Conservation (phyloP, 305 asterid species). For the Fraxinus sp. region DNA sequence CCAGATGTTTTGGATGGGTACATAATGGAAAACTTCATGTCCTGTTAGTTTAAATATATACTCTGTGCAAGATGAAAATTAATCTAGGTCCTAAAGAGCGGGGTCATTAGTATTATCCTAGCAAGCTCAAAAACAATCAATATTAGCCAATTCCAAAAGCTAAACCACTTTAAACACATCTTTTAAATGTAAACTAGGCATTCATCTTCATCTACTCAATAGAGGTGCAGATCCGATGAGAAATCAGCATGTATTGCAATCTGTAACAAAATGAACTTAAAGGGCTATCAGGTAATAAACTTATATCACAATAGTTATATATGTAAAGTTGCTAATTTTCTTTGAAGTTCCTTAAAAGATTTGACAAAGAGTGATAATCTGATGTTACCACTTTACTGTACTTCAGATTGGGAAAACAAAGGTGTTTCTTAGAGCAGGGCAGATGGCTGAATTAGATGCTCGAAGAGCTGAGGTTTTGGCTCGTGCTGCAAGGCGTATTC, state of each 20-base stretch:
- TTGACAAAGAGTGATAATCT: slow-evolving; percentile 14
- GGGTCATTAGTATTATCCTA: slow-evolving; percentile 12
- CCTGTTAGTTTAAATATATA: slow-evolving; percentile 19
- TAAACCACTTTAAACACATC: neutral
- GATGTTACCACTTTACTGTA: slow-evolving; percentile 13
- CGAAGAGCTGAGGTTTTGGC: slow-evolving; percentile 88
- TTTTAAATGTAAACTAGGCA: neutral
- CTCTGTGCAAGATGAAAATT: slow-evolving; percentile 11
- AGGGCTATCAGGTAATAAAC: slow-evolving; percentile 78
- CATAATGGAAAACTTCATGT: slow-evolving; percentile 22
- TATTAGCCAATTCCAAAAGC: neutral
- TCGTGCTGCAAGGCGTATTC: slow-evolving; percentile 72
- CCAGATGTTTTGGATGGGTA: slow-evolving; percentile 90
- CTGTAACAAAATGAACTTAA: slow-evolving; percentile 81
- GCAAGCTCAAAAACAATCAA: neutral
- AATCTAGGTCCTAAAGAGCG: neutral
- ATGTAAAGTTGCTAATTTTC: slow-evolving; percentile 19
- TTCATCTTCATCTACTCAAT: slow-evolving; percentile 1
- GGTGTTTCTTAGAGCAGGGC: slow-evolving; percentile 98
- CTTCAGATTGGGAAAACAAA: slow-evolving; percentile 88
- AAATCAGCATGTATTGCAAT: slow-evolving; percentile 77
- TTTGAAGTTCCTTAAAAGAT: slow-evolving; percentile 7
- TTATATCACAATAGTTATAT: neutral
- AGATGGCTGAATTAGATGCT: slow-evolving; percentile 97
- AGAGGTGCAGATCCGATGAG: slow-evolving; percentile 73